A percentile compares a stretch with the other conserved stretches of the same genome.
phyloP scores from a whole-genome alignment of 1,139 yeast genomes.

The Arxiozyma slooffiae region DNA sequence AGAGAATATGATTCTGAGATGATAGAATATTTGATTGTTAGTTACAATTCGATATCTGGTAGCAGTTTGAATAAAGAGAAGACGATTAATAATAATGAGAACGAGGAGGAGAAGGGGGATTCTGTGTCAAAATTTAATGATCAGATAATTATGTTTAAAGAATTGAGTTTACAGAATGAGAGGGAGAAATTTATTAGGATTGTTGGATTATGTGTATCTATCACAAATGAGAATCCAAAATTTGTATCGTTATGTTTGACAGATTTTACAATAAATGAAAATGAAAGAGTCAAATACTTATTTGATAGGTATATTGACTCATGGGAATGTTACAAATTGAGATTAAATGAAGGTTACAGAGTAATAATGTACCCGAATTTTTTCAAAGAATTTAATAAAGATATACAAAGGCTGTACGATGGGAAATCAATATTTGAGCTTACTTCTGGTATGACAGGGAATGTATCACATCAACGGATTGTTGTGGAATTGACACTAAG shows the following conservation, averaged over 20 bases:
- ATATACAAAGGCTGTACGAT: conserved; percentile 8
- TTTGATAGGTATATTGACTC: conserved; percentile 14
- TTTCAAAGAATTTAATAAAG: conserved; percentile 10
- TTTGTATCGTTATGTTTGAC: conserved; percentile 17
- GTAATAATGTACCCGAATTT: conserved; percentile 15
- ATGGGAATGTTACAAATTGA: conserved; percentile 3
- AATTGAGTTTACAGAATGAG: conserved; percentile 5
- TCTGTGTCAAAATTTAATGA: conserved; percentile 4
- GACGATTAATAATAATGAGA: background rate
- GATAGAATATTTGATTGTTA: background rate
- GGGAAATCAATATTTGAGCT: background rate
- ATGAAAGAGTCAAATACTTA: conserved; percentile 14
- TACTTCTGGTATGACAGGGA: background rate
- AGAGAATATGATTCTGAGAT: background rate
- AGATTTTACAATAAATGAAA: conserved; percentile 15
- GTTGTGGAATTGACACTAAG: conserved; percentile 21
- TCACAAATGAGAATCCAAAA: conserved; percentile 11
- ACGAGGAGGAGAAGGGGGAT: background rate
- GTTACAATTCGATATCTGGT: background rate
- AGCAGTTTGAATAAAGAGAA: background rate
- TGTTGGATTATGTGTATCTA: conserved; percentile 16
- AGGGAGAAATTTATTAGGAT: conserved; percentile 11
- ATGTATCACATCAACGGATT: conserved; percentile 15
- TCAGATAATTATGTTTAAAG: conserved; percentile 11
- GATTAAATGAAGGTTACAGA: conserved; percentile 12